Evolutionary conservation across 148 eudicot genomes (phyloP).

Genomic region (Diospyros lotus): DNA sequence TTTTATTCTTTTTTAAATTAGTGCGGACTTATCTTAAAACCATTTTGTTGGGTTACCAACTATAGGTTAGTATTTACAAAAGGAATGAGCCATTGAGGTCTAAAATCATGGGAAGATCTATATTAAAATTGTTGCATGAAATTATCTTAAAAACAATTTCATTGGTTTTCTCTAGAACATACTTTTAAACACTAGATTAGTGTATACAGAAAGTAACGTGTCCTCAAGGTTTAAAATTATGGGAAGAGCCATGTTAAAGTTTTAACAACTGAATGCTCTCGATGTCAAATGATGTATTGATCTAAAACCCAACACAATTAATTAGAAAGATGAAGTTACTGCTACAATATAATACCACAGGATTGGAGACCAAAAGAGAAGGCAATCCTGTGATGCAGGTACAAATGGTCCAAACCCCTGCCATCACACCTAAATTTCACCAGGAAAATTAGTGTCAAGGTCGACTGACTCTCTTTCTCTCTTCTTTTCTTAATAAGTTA

Average conservation of each 20-base stretch:
- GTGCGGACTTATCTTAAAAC: not conserved
- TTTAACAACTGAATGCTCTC: not conserved
- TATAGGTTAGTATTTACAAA: too few species aligned
- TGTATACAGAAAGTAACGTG: not conserved
- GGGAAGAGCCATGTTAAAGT: not conserved
- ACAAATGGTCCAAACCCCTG: not conserved
- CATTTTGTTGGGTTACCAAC: not conserved
- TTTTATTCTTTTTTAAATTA: not conserved
- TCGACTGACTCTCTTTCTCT: too few species aligned
- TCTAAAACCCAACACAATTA: slow-evolving; percentile 1
- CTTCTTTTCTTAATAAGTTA: too few species aligned
- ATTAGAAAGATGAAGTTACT: not conserved
- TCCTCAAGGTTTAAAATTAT: not conserved
- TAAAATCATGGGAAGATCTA: too few species aligned
- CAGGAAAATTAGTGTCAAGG: not conserved
- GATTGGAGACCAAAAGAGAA: not conserved
- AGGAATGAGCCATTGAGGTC: too few species aligned
- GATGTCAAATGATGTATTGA: not conserved
- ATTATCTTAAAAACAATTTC: too few species aligned
- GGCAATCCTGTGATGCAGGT: not conserved
- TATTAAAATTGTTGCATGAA: too few species aligned
- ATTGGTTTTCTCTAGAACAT: not conserved
- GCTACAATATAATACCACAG: not conserved
- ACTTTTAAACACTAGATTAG: not conserved
- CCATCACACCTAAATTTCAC: not conserved